Base-by-base conservation (phyloP, 352 stramenopile genomes). In the Phytophthora ramorum region DNA sequence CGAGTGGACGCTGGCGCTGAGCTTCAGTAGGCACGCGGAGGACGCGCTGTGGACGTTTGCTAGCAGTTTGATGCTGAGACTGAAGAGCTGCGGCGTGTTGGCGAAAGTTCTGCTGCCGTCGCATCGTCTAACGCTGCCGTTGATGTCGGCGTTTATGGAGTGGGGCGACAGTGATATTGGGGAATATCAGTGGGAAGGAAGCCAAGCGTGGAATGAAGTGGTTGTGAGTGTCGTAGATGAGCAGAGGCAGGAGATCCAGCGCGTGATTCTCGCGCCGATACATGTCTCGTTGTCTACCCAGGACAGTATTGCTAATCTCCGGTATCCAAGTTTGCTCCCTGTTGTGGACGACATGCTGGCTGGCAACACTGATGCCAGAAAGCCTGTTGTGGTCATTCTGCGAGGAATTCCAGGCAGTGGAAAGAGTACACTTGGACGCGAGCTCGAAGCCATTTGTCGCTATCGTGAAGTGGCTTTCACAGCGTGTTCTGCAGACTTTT, bases 321-420 rank as follows among this genome's bases (percentile, higher is more conserved):
- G 46, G 4, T 72, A 87, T 43, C 79, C 80, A 13, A 41, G 56
- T 1, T 51, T 90, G 2, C 38, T 73, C 0, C 30, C 57, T 13
- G 26, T 85, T 53, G 72, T 90, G 2, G 65, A 81, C 14, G 56
- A 65, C 5, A 75, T 89, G 58, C 17, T 93, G 16, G 37, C 45
- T 22, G 46, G 72, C 8, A 75, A 71, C 20, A 17, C 30, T 13
- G 44, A 46, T 32, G 48, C 58, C 0, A 57, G 56, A 16, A 58
- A 49, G n/a, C 59, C 71, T 3, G 56, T 82, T 7, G 82, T 91
- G 7, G 69, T 92, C 43, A 83, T 93, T 35, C 55, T 93, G 37
- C 71, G 85, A 47, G 85, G 85, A 10, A 88, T 93, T 34, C 85
- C 85, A 2, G 85, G 85, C 0, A 92, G 83, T 57, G 85, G 85